Evolutionary conservation across 768 basidiomycete genomes (phyloP), one percentile per base, ranked within the genome.

Genomic region (Leucogyrophana mollusca): DNA sequence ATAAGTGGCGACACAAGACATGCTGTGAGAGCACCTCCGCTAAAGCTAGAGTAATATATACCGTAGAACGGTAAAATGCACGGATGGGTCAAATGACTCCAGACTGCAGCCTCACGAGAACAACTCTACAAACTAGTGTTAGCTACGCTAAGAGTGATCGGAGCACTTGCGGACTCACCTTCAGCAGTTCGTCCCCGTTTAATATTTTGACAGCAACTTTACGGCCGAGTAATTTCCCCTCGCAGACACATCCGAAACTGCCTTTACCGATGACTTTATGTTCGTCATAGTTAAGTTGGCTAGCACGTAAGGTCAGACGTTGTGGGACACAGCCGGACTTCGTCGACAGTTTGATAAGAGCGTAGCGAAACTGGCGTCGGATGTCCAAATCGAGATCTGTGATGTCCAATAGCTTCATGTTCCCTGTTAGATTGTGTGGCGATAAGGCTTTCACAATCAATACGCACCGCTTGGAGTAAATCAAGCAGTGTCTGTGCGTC

Each of bases 11-110:
- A 56, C 22, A 64, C 51, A 27, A 60, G 10, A 27, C 48, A 57
- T 3, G 52, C 53, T 39, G 43, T 57, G 13, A 24, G n/a, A 11
- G 45, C 34, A 18, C 53, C 55, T 18, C 37, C 43, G 10, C 46
- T 18, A 8, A 56, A 9, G 35, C 34, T 51, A n/a, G n/a, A n/a
- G n/a, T n/a, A n/a, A 23, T 55, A 46, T 13, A 63, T 43, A 3
- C 67, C 65, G 11, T 67, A 62, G 37, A 68, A 65, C 0, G 62
- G 60, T 21, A 66, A 51, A 34, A 67, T 58, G 40, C 61, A 59
- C 7, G 23, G 43, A 40, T 62, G 62, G 9, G 55, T 51, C 16
- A 62, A 51, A n/a, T 67, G 67, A 37, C 58, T 47, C 65, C 60
- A 67, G 5, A 65, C 47, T 10, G 68, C 51, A 30, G 63, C 59